Percentiles rank a stretch among this genome's conserved stretches.
Evolutionary conservation across 768 basidiomycete genomes (phyloP).

Genomic region (Kwoniella pini): DNA sequence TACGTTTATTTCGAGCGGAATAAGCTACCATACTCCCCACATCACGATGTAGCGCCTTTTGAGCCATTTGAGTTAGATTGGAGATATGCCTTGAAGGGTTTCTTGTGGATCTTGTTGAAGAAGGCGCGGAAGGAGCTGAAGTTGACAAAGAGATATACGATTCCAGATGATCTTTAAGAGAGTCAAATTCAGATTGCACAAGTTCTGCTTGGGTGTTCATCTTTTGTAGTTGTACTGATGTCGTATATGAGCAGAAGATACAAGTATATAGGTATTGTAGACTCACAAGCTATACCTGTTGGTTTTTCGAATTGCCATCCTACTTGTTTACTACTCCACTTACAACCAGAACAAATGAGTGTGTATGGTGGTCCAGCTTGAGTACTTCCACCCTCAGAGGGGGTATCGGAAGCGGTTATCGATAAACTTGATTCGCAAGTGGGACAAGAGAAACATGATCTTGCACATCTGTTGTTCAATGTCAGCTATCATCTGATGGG

Average conservation of each 20-base stretch:
- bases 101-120: slow-evolving; percentile 14
- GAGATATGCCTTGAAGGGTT: slow-evolving; percentile 42
- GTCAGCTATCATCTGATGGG: too few relatives aligned
- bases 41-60: slow-evolving; percentile 83
- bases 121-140: slow-evolving; percentile 20
- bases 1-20: slow-evolving; percentile 13
- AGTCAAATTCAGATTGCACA: slow-evolving; percentile 77
- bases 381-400: slow-evolving; percentile 7
- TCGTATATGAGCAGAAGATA: too few relatives aligned
- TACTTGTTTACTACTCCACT: slow-evolving; percentile 91
- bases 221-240: slow-evolving; percentile 87
- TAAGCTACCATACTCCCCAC: slow-evolving; percentile 54
- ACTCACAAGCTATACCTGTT: slow-evolving; percentile 85
- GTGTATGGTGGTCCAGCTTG: slow-evolving; percentile 61
- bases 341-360: slow-evolving; percentile 85
- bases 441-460: slow-evolving; percentile 97
- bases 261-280: not conserved
- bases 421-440: slow-evolving; percentile 85
- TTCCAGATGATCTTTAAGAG: slow-evolving; percentile 95
- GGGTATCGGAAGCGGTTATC: slow-evolving; percentile 76
- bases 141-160: slow-evolving; percentile 69
- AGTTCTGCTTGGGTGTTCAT: slow-evolving; percentile 79
- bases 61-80: slow-evolving; percentile 70
- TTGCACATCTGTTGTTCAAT: slow-evolving; percentile 92
- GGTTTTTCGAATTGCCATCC: slow-evolving; percentile 95